Evolutionary conservation across 495 filamentous ascomycete genomes (phyloP).

Genomic region (Hyphodiscus hymeniophilus): DNA sequence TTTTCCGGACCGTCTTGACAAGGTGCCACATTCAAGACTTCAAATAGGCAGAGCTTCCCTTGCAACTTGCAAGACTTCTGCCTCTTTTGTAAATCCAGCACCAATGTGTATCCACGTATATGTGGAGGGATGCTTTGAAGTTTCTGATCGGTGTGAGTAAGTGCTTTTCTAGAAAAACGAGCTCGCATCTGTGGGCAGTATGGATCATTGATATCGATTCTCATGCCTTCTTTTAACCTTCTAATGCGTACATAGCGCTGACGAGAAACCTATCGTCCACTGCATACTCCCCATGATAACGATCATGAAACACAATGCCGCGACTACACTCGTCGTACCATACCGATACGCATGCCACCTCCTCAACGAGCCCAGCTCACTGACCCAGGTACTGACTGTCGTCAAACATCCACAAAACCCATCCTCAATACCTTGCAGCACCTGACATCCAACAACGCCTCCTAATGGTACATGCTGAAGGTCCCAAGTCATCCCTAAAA

Average conservation of each 20-base stretch:
- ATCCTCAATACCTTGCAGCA: constrained; percentile 77
- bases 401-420: constrained; percentile 88
- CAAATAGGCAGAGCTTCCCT: too few relatives aligned
- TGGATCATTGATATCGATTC: neutral
- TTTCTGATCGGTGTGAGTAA: too few relatives aligned
- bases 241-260: constrained; percentile 19
- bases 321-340: constrained; percentile 54
- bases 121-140: too few relatives aligned
- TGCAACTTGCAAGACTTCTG: too few relatives aligned
- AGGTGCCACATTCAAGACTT: too few relatives aligned
- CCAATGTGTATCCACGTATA: too few relatives aligned
- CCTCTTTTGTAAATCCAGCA: too few relatives aligned
- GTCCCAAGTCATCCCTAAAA: constrained; percentile 61
- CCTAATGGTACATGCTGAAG: constrained; percentile 54
- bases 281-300: constrained; percentile 72
- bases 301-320: constrained; percentile 57
- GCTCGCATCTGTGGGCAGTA: too few relatives aligned
- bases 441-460: constrained; percentile 60
- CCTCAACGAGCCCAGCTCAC: constrained; percentile 63
- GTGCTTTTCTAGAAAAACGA: too few relatives aligned
- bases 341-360: constrained; percentile 69
- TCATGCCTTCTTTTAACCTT: neutral
- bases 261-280: constrained; percentile 61
- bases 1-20: too few relatives aligned
- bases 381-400: constrained; percentile 89